Conservation (phyloP, 2,329 filamentous ascomycete species). For the Lachnum nothofagi region DNA sequence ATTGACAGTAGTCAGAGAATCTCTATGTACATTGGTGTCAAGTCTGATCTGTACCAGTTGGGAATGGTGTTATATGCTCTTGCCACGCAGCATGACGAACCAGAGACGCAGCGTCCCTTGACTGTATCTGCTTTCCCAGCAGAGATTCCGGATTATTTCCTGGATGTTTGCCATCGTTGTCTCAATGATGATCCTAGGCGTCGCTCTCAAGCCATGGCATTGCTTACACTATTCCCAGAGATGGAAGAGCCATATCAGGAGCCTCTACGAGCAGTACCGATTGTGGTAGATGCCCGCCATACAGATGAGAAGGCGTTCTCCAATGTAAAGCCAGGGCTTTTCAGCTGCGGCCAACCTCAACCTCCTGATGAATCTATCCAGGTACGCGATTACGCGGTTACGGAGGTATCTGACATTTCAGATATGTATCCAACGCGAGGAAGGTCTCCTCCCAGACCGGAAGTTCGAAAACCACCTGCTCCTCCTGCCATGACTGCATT, state of each 20-base stretch:
- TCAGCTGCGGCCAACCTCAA: slow-evolving; percentile 8
- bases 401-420: slow-evolving; percentile 24
- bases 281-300: slow-evolving; percentile 29
- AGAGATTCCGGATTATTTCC: slow-evolving; percentile 75
- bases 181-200: slow-evolving; percentile 68
- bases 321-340: slow-evolving; percentile 13
- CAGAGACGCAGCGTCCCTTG: slow-evolving; percentile 73
- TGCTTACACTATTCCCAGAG: slow-evolving; percentile 66
- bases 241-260: slow-evolving; percentile 19
- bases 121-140: slow-evolving; percentile 48
- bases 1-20: slow-evolving; percentile 86
- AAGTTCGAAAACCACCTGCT: neutral
- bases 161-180: slow-evolving; percentile 66
- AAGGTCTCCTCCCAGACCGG: slow-evolving; percentile 27
- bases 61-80: slow-evolving; percentile 94
- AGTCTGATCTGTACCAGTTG: slow-evolving; percentile 91
- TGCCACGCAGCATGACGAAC: slow-evolving; percentile 82
- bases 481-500: neutral
- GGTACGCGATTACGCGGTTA: slow-evolving; percentile 26
- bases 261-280: slow-evolving; percentile 21
- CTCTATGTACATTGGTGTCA: slow-evolving; percentile 96
- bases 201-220: slow-evolving; percentile 65
- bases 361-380: slow-evolving; percentile 13
- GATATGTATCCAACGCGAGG: slow-evolving; percentile 28
- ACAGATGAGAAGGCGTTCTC: slow-evolving; percentile 10